These are phyloP conservation scores for Curvularia eragrostidis DNA, from an alignment of 2,329 filamentous ascomycete genomes.

Conservation along the genomic window DNA sequence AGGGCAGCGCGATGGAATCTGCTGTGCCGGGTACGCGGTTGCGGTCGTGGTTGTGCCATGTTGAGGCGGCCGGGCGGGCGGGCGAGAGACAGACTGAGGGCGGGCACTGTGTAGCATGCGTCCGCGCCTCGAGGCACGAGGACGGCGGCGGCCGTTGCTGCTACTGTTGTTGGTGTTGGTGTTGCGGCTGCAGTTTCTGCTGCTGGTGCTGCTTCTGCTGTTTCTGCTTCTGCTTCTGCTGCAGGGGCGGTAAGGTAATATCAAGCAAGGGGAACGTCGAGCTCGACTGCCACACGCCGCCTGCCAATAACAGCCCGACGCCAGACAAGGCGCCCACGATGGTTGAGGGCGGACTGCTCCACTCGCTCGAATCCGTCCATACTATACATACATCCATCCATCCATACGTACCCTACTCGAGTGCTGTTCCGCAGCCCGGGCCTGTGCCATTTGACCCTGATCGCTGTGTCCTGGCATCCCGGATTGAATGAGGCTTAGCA, in stretches of 20 bases:
- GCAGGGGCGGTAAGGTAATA: constrained; percentile 12
- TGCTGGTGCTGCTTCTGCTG: neutral
- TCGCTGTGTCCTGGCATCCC: constrained; percentile 12
- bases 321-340: constrained; percentile 8
- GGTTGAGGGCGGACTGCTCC: neutral
- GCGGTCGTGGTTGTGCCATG: neutral
- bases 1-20: constrained; percentile 7
- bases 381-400: no score
- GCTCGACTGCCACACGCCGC: constrained; percentile 2
- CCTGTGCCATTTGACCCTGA: constrained; percentile 17
- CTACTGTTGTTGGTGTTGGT: no score
- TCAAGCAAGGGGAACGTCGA: neutral
- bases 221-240: neutral
- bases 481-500: constrained; percentile 20
- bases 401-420: no score
- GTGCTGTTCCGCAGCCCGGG: constrained; percentile 14
- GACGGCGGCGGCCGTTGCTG: no score
- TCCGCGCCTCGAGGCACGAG: neutral
- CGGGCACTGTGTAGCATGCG: no score
- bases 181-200: no score
- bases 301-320: constrained; percentile 8
- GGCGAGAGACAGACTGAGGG: neutral
- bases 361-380: constrained; percentile 6
- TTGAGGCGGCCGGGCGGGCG: neutral
- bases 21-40: neutral